These are phyloP conservation scores for Colletotrichum orchidophilum DNA, from an alignment of 2,329 filamentous ascomycete genomes.

Conservation along the genomic window DNA sequence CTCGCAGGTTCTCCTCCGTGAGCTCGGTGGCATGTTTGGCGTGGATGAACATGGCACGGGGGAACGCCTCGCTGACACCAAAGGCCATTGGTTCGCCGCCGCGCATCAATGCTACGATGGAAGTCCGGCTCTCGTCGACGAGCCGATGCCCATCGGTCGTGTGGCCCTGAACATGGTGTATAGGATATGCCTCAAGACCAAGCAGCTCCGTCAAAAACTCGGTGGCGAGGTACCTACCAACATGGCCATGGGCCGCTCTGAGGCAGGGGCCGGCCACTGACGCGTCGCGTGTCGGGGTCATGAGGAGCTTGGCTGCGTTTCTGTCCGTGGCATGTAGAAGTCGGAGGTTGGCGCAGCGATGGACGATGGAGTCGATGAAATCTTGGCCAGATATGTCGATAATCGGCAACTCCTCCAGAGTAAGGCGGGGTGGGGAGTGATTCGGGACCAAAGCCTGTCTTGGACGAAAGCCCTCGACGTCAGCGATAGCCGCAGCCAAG, in stretches of 20 bases:
- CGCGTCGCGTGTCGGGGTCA: slow-evolving; percentile 63
- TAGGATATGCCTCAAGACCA: slow-evolving; percentile 58
- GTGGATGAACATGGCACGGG: slow-evolving; percentile 61
- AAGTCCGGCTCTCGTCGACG: slow-evolving; percentile 50
- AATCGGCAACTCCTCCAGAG: slow-evolving; percentile 52
- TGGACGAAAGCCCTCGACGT: slow-evolving; percentile 48
- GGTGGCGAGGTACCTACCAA: slow-evolving; percentile 63
- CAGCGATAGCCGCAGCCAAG: slow-evolving; percentile 52
- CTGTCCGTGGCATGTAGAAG: slow-evolving; percentile 56
- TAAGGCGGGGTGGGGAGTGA: slow-evolving; percentile 50
- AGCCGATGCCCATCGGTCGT: slow-evolving; percentile 56
- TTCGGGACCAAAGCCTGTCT: slow-evolving; percentile 58
- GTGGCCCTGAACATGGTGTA: slow-evolving; percentile 62
- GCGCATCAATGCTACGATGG: slow-evolving; percentile 70
- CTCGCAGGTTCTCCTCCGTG: slow-evolving; percentile 49
- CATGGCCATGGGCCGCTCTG: slow-evolving; percentile 56
- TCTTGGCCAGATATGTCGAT: slow-evolving; percentile 34
- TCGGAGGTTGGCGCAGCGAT: background rate
- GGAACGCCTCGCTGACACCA: slow-evolving; percentile 60
- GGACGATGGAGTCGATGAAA: slow-evolving; percentile 40
- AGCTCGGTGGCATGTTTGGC: slow-evolving; percentile 52
- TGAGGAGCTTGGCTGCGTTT: slow-evolving; percentile 57
- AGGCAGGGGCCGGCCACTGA: slow-evolving; percentile 54
- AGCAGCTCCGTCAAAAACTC: slow-evolving; percentile 57
- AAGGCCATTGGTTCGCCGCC: slow-evolving; percentile 57